Base-by-base conservation (phyloP, 345 rosid species). In the Murraya paniculata region DNA sequence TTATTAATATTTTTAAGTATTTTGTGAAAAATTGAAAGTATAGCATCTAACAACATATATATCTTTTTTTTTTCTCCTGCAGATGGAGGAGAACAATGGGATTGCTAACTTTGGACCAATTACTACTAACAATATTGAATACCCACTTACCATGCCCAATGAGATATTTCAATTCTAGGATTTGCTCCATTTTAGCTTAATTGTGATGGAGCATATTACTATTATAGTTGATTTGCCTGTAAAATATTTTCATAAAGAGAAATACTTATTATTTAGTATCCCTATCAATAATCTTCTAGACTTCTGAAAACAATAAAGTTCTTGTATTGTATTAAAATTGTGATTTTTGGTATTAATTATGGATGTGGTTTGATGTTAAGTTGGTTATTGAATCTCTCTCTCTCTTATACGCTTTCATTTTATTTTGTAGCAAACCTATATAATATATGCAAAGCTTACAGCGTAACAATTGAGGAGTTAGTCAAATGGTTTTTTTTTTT, bases 31-130 rank as follows among this genome's bases (percentile, higher is more conserved):
- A 30, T n/a, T 9, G 2, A 3, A 30, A 19, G 0, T 50, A 9
- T 14, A 59, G 21, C 22, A 35, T 59, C 16, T 9, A 41, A 22
- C 9, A 67, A 67, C 9, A 41, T 24, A 11, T 19, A 45, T 11
- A 45, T 13, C 50, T 0, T 14, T 16, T 7, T 30, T 66, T 33
- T 53, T 68, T 1, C 68, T 10, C 24, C 27, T 38, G 81, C 92
- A 94, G 98, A 78, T 92, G 62, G 93, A 88, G 81, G 93, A 91
- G 87, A 88, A 77, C 77, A 80, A 78, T 80, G 86, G 80, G 61
- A 71, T 81, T 71, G 80, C 89, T 81, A 82, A 84, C 87, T 72
- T 85, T 45, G 87, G 79, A 74, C 75, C 88, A 71, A 72, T 86
- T 83, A 60, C 83, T 3, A 83, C 81, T 61, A 75, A 81, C 76